Evolutionary conservation across 495 filamentous ascomycete genomes (phyloP), one percentile per base, ranked within the genome.

Genomic region (Daldinia concentrica): DNA sequence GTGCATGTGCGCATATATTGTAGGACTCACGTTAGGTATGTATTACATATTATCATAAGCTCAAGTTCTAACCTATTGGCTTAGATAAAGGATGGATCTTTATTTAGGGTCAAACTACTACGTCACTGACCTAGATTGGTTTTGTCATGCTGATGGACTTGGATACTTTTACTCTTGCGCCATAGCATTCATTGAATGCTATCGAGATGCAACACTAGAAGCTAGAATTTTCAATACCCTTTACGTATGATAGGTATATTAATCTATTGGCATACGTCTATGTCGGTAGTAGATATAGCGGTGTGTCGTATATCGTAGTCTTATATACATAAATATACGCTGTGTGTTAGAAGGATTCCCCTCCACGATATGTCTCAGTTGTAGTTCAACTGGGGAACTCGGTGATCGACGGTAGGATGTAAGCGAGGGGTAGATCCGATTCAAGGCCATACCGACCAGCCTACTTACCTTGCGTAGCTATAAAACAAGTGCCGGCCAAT

Each of bases 391-490:
- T 68, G 51, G 70, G 64, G 59, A 60, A 51, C n/a, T 64, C 30
- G 62, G 55, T 51, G 70, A 73, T 73, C 70, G 64, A 62, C 70
- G 57, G 65, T 41, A 62, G 56, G 69, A 64, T 68, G 60, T 50
- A 68, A 55, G 22, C 64, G 56, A 73, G 65, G 64, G 69, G 70
- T 58, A 68, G 61, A 73, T 73, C 64, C 69, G 64, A 72, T 64
- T 72, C 60, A 66, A 67, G 39, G 64, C 45, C 32, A 67, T 43
- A 54, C 55, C 37, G 54, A 29, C 29, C 30, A 57, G 30, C 29
- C 22, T 32, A 60, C 57, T 19, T 43, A 27, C 19, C 39, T 30
- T 60, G 39, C 19, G 22, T 39, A 64, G 26, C 17, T 48, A 48
- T 48, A 48, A 41, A 50, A 17, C 36, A 55, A 48, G 34, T 51